Evolutionary conservation across 2,329 filamentous ascomycete species (phyloP), one percentile per base, ranked within the genome.

Genomic region (Venturiaceae sp.): DNA sequence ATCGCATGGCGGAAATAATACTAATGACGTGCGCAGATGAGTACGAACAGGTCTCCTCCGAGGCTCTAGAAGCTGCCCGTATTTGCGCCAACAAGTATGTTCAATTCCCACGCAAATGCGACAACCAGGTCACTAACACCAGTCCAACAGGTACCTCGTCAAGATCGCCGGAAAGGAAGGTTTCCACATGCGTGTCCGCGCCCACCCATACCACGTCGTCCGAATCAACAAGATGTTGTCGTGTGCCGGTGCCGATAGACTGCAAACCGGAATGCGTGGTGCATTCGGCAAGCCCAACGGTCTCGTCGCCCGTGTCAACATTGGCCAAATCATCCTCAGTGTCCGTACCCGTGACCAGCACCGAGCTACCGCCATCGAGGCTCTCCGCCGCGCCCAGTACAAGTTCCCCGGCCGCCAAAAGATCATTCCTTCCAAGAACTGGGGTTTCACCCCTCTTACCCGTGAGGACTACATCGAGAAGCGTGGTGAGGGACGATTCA

Each of bases 221-320:
- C 94, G 94, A 81, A 99, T 99, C 92, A 99, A 99, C 91, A 99
- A 99, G 89, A 99, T 99, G 94, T 92, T 99, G 90, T 97, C 94
- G 76, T 99, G 94, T 80, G 94, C 94, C 74, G 94, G 94, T 85
- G 94, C 94, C 87, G 94, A 99, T 97, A 91, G 94, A 88, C 84
- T 99, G 80, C 94, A 99, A 82, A 99, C 94, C 71, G 94, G 94
- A 84, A 99, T 99, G 94, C 92, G 94, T 88, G 94, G 94, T 87
- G 94, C 94, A 71, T 99, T 91, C 87, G 94, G 94, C 76, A 99
- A 99, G 88, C 94, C 94, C 78, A 95, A 97, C 85, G 94, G 94
- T 76, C 87, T 85, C 73, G 94, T 99, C 74, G 94, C 94, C 77
- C 94, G 94, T 89, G 92, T 99, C 85, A 97, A 97, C 88, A 99